Evolutionary conservation across 2,329 filamentous ascomycete genomes (phyloP), one percentile per base, ranked within the genome.

Genomic region (Lecanicillium sp.): DNA sequence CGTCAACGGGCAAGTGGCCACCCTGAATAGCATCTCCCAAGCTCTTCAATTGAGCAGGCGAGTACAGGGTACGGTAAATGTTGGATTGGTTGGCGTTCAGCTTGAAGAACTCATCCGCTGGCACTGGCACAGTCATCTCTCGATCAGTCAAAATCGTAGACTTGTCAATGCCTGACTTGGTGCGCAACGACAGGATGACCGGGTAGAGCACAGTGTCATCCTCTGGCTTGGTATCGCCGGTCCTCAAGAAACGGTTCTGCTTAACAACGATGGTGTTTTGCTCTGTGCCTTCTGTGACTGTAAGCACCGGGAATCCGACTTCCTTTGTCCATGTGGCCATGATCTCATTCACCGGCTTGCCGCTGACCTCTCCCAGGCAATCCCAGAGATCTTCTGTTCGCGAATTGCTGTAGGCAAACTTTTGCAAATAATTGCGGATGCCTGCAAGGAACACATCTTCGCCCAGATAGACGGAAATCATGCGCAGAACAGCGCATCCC

Each of bases 281-380:
- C 7, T 9, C 13, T 6, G 33, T 14, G 37, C 60, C 52, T 40
- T 80, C 70, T 43, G 84, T 86, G 20, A 96, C 88, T 8, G 84
- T 84, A 32, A 97, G 75, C 22, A 97, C 89, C 1, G 90, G 90
- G 64, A 84, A 96, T 39, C 90, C 90, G 40, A 97, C 84, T 53
- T 95, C 84, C 73, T 95, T 96, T 36, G 90, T 97, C 90, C 90
- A 97, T 48, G 90, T 87, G 39, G 88, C 82, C 80, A 96, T 96
- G 40, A 95, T 83, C 45, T 86, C 77, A 53, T 87, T 79, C 12
- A 97, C 83, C 37, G 89, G 83, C 66, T 96, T 94, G 44, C 89
- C 89, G 55, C 88, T 95, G 14, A 87, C 89, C 45, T 89, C 81
- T 43, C 81, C 84, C 33, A 97, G 72, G 22, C 88, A 85, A 42